Percentiles rank a stretch among this genome's conserved stretches.
Evolutionary conservation across 2,329 filamentous ascomycete species (phyloP).

Genomic region (Aspergillaceae sp.): DNA sequence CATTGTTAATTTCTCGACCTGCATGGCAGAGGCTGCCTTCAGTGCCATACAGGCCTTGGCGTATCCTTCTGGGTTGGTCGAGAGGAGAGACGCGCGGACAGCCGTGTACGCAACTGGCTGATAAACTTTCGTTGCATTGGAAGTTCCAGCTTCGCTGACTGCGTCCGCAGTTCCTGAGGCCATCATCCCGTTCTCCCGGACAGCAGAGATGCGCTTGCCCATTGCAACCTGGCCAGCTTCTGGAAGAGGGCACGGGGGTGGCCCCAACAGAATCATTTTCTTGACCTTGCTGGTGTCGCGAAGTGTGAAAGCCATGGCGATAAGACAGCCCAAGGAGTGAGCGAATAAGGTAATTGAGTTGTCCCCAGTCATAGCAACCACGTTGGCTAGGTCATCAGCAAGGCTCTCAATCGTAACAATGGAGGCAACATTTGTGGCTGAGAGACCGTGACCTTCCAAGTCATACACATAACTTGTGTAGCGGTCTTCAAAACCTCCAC

Average conservation of each 20-base stretch:
- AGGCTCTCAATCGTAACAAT: constrained; percentile 38
- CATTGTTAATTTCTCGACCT: constrained; percentile 25
- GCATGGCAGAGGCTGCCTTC: constrained; percentile 30
- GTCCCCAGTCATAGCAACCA: constrained; percentile 31
- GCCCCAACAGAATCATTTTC: constrained; percentile 42
- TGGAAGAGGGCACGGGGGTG: constrained; percentile 40
- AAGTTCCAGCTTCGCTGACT: constrained; percentile 30
- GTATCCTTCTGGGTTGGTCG: constrained; percentile 47
- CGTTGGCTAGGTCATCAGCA: constrained; percentile 33
- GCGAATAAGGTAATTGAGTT: constrained; percentile 35
- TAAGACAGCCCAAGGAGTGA: constrained; percentile 45
- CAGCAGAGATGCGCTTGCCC: constrained; percentile 31
- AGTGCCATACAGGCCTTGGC: constrained; percentile 47
- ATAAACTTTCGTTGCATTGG: constrained; percentile 25
- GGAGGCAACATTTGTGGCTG: constrained; percentile 35
- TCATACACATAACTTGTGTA: constrained; percentile 39
- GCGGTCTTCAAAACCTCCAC: constrained; percentile 16
- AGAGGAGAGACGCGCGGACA: constrained; percentile 37
- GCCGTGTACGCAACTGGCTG: constrained; percentile 38
- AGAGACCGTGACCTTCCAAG: constrained; percentile 49
- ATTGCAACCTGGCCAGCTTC: constrained; percentile 22
- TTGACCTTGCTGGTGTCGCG: constrained; percentile 33
- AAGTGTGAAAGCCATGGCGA: constrained; percentile 38
- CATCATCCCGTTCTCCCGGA: constrained; percentile 39
- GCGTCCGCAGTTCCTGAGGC: constrained; percentile 30